Evolutionary conservation across 129 eudicot species (phyloP), one percentile per base, ranked within the genome.

Genomic region (Calendula officinalis): DNA sequence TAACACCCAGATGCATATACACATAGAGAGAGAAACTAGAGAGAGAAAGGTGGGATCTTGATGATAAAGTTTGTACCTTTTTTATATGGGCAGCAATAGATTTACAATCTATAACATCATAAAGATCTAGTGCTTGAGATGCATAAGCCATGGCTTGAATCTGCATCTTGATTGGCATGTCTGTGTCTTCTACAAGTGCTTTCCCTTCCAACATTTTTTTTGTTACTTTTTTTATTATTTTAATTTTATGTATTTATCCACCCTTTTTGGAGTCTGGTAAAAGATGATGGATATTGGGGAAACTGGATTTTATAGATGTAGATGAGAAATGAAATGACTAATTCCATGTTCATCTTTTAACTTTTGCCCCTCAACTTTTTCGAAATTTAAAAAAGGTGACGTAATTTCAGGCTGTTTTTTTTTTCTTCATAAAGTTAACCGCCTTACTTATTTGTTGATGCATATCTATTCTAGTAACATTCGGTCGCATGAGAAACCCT

Each of bases 141-240:
- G 95, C 99, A 77, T 61, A 88, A 27, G 95, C 81, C 96, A 85
- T 88, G 58, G 99, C 96, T 70, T 88, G 96, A 64, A 85, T 73
- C 91, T 92, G 98, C 98, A 92, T 92, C 85, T 85, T 88, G 74
- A 77, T 32, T 50, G 98, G 98, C 98, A 92, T 92, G 64, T 92
- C 96, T 52, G 95, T 78, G 46, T 88, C 99, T 75, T 88, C 89
- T 54, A 92, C 74, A 57, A 79, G 47, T 57, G 95, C 99, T 68
- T 92, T 92, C 32, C 99, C 99, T 82, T 92, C 99, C 81, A 92
- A 73, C 99, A 92, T 92, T 54, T 66, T 61, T 54, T 40, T 4
- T 34, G 5, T 5, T 34, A n/a, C 10, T 2, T 37, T 34, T 42
- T 37, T n/a, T n/a, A n/a, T n/a, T n/a, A n/a, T n/a, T 22, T 2